Evolutionary conservation across 1,139 yeast genomes (phyloP), one percentile per base, ranked within the genome.

Genomic region (Meyerozyma carpophila): DNA sequence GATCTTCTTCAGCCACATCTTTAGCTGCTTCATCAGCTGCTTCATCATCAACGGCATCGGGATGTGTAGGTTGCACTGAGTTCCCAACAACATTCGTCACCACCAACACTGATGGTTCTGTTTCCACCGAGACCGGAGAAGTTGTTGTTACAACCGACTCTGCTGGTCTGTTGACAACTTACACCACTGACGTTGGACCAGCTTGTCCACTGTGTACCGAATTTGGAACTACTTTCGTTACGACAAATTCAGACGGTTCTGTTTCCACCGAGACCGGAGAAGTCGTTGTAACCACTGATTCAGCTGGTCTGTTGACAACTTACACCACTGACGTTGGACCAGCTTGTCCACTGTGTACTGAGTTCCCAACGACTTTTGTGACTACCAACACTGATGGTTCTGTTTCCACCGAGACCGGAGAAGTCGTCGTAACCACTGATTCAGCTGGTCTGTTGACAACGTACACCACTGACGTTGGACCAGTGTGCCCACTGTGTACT

Each of bases 211-310:
- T 43, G 32, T 18, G 31, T 18, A 41, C 48, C 20, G 39, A 32
- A 32, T 38, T 37, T 42, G 31, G 44, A 13, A 45, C 45, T 7
- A 46, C 47, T 1, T 36, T 36, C 25, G 29, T 40, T 5, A 40
- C 44, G 10, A 46, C 48, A 9, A 41, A 46, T 13, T 8, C 40
- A 20, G 48, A 37, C 27, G 50, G 45, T n/a, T 14, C 41, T 3
- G 38, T 37, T 28, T 10, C 37, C 14, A 45, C 50, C 18, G 45
- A 36, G 5, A 34, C 45, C 9, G 45, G 36, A 5, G 46, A 26
- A 25, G 46, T 43, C n/a, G 21, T 38, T 31, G 44, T 40, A 3
- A 36, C 50, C 9, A 41, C 45, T 13, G 27, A 44, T 21, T 25
- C 45, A 3, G 39, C 14, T 26, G 25, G 34, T 8, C 18, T 5